Evolutionary conservation across 2,329 filamentous ascomycete genomes (phyloP).

Genomic region (Alternaria tenuissima): DNA sequence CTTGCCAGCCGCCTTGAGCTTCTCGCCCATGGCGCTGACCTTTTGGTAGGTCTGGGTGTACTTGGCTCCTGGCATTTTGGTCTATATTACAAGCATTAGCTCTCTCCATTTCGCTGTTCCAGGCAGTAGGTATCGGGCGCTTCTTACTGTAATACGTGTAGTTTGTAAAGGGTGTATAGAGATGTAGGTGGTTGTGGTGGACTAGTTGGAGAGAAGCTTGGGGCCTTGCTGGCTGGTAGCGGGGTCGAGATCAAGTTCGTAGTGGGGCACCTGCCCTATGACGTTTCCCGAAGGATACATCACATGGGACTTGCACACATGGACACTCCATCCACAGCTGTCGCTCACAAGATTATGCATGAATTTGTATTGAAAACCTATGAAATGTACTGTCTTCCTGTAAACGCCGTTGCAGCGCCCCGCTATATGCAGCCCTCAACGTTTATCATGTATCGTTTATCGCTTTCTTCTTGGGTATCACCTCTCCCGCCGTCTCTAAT

Average conservation of each 20-base stretch:
- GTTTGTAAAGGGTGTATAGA: not conserved
- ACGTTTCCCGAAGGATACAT: conserved; percentile 5
- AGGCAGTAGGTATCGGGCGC: not conserved
- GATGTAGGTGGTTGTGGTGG: not conserved
- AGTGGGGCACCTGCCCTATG: conserved; percentile 14
- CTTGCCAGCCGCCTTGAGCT: conserved; percentile 39
- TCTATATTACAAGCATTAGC: not conserved
- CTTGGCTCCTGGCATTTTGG: conserved; percentile 40
- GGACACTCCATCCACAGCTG: not conserved
- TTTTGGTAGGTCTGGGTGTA: conserved; percentile 45
- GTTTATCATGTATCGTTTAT: conserved; percentile 6
- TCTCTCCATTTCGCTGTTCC: not conserved
- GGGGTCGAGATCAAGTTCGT: conserved; percentile 21
- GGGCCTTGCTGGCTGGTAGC: conserved; percentile 6
- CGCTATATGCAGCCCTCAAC: not conserved
- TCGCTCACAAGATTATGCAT: not conserved
- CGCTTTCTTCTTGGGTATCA: conserved; percentile 2
- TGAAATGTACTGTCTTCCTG: not conserved
- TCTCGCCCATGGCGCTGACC: conserved; percentile 42
- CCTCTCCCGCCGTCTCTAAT: not conserved
- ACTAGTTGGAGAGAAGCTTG: conserved; percentile 1
- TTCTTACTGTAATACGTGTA: conserved; percentile 1
- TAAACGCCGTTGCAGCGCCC: not conserved
- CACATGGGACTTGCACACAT: not conserved
- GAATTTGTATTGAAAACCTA: not conserved